These are phyloP conservation scores for Graphiopsis chlorocephala DNA, from an alignment of 2,329 filamentous ascomycete genomes.

Conservation along the genomic window DNA sequence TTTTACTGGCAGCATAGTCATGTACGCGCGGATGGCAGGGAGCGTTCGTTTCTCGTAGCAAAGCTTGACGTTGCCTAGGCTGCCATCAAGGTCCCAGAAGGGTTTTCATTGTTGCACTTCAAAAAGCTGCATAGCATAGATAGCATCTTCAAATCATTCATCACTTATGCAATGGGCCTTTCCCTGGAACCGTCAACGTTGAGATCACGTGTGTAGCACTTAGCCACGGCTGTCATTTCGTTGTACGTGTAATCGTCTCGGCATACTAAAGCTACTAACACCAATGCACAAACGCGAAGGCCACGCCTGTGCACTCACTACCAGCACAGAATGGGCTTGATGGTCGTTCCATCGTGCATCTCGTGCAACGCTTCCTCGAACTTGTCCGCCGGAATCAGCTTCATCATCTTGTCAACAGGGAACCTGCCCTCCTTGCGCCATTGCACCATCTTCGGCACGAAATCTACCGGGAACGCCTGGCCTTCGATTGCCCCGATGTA, in stretches of 20 bases:
- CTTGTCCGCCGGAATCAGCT: constrained; percentile 44
- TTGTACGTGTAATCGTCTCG: neutral
- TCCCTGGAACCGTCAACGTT: no score
- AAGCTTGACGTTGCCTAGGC: neutral
- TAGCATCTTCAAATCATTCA: neutral
- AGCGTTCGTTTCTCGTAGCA: neutral
- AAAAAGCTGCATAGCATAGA: neutral
- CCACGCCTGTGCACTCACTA: constrained; percentile 17
- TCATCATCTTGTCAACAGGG: constrained; percentile 47
- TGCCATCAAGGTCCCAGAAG: neutral
- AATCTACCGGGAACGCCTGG: constrained; percentile 42
- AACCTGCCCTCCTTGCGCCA: constrained; percentile 50
- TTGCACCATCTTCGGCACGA: constrained; percentile 48
- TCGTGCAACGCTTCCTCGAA: constrained; percentile 42
- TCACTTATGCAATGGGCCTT: no score
- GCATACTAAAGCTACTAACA: neutral
- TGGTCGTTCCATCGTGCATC: constrained; percentile 40
- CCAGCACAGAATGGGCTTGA: constrained; percentile 45
- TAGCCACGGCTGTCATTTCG: neutral
- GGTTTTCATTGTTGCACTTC: no score
- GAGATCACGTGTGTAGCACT: no score
- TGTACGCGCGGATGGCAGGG: neutral
- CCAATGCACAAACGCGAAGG: neutral
- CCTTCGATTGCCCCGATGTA: constrained; percentile 51
- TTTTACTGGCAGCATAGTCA: neutral